Percentiles rank a stretch among this genome's conserved stretches.
phyloP scores from a whole-genome alignment of 768 basidiomycete genomes.

The Phaeotremella fagi region DNA sequence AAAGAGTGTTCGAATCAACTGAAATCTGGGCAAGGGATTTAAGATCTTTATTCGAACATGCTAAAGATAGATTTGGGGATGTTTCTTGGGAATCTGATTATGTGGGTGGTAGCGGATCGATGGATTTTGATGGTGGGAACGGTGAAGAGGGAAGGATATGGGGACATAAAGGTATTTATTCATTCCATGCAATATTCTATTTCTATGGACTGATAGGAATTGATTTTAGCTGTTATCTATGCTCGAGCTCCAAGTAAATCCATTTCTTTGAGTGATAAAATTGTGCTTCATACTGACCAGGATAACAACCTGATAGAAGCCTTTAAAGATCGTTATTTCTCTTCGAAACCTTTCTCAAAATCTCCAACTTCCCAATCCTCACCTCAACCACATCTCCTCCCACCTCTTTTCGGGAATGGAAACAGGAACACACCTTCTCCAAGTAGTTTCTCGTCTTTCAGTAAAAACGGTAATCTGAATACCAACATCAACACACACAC shows the following conservation, averaged over 20 bases:
- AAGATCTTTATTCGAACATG: conserved; percentile 65
- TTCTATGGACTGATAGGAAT: no score
- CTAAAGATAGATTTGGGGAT: conserved; percentile 92
- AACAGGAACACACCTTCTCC: not conserved
- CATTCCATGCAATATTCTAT: not conserved
- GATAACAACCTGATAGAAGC: conserved; percentile 47
- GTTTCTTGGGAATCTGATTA: conserved; percentile 66
- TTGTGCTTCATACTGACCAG: not conserved
- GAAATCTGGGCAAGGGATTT: conserved; percentile 76
- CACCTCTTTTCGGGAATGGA: not conserved
- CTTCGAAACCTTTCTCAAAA: conserved; percentile 54
- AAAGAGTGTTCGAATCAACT: conserved; percentile 54
- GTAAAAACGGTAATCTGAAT: not conserved
- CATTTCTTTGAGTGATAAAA: no score
- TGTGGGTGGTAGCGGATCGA: no score
- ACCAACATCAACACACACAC: no score
- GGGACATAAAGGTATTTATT: conserved; percentile 85
- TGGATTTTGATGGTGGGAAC: no score
- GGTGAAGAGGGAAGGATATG: conserved; percentile 60
- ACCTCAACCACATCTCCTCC: conserved; percentile 24
- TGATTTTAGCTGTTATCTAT: conserved; percentile 76
- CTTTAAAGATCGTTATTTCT: conserved; percentile 83
- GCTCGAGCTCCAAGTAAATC: conserved; percentile 75
- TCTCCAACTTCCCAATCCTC: conserved; percentile 48
- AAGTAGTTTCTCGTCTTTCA: conserved; percentile 2